A percentile compares a stretch with the other conserved stretches of the same genome.
phyloP scores from a whole-genome alignment of 805 yeast genomes.

The Naumovozyma dairenensis region DNA sequence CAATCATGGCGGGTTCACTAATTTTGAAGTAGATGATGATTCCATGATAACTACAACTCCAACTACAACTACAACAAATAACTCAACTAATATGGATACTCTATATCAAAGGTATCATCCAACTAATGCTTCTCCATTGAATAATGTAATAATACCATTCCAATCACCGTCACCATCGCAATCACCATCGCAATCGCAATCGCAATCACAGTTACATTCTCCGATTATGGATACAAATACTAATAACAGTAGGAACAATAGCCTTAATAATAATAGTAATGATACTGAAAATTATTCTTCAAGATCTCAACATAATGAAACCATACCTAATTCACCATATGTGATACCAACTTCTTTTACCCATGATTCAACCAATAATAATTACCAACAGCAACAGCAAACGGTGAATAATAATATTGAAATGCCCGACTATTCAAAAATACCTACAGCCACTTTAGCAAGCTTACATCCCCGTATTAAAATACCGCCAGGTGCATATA shows the following conservation, averaged over 20 bases:
- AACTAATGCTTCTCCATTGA: slow-evolving; percentile 9
- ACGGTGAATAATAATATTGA: slow-evolving; percentile 9
- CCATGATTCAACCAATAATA: too few species aligned
- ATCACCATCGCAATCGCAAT: too few species aligned
- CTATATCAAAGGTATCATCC: slow-evolving; percentile 6
- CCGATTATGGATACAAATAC: too few species aligned
- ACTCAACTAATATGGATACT: background rate
- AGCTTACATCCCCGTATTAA: slow-evolving; percentile 47
- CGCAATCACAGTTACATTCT: too few species aligned
- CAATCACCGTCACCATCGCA: too few species aligned
- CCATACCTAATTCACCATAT: too few species aligned
- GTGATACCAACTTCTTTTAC: too few species aligned
- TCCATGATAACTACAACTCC: background rate
- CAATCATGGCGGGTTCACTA: slow-evolving; percentile 9
- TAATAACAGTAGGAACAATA: too few species aligned
- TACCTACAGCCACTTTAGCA: slow-evolving; percentile 30
- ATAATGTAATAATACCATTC: slow-evolving; percentile 9
- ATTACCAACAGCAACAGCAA: slow-evolving; percentile 1
- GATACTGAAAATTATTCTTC: too few species aligned
- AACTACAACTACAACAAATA: background rate
- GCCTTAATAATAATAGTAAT: too few species aligned
- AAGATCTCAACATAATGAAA: too few species aligned
- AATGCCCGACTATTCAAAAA: slow-evolving; percentile 24
- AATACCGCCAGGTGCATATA: slow-evolving; percentile 66
- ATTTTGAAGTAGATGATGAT: slow-evolving; percentile 9